These are phyloP conservation scores for Neonectria magnoliae DNA, from an alignment of 2,329 filamentous ascomycete genomes.

Conservation along the genomic window DNA sequence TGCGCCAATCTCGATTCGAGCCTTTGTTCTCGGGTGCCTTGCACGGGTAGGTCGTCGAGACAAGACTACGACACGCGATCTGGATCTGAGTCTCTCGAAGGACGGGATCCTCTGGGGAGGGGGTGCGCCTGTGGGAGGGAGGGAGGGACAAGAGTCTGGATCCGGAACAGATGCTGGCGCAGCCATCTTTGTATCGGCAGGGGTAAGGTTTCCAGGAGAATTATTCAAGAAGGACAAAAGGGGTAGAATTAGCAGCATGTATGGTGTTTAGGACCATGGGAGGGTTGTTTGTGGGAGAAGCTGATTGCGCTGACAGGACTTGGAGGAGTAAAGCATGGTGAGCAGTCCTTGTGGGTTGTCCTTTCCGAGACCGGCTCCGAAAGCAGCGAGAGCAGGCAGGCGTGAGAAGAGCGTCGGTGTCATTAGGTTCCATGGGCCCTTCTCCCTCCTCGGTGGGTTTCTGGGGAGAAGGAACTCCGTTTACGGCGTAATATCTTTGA, in stretches of 20 bases:
- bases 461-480: not conserved
- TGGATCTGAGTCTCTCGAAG: constrained; percentile 33
- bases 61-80: constrained; percentile 42
- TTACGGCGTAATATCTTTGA: constrained; percentile 74
- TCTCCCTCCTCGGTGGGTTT: not conserved
- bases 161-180: constrained; percentile 43
- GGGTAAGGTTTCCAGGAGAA: constrained; percentile 31
- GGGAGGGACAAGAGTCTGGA: constrained; percentile 32
- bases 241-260: constrained; percentile 8
- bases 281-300: constrained; percentile 2
- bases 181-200: constrained; percentile 40
- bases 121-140: constrained; percentile 25
- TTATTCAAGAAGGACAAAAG: constrained; percentile 36
- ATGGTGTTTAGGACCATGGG: not conserved
- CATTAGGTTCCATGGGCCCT: constrained; percentile 5
- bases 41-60: constrained; percentile 40
- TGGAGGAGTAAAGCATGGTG: not conserved
- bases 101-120: constrained; percentile 25
- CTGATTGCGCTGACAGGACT: not conserved
- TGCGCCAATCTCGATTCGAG: not conserved
- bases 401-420: constrained; percentile 4
- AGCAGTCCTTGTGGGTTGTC: not conserved
- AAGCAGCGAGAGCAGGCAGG: not conserved
- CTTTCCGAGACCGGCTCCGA: constrained; percentile 5
- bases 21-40: constrained; percentile 28